Evolutionary conservation across 352 stramenopile genomes (phyloP).

Genomic region (Phytopythium boreale): DNA sequence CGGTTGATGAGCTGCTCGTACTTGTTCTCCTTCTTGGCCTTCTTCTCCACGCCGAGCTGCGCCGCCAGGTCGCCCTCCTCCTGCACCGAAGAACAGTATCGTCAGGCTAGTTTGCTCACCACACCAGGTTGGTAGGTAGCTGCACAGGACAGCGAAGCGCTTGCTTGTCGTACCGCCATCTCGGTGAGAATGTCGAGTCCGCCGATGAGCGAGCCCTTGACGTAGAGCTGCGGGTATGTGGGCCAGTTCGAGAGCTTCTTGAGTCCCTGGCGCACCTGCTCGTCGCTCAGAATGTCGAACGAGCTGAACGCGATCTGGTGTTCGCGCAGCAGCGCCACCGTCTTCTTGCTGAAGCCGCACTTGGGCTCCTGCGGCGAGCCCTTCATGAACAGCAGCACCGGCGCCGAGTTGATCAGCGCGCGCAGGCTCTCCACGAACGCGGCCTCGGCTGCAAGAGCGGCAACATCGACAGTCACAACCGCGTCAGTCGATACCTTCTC

Average conservation of each 20-base stretch:
- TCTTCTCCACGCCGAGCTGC: slow-evolving; percentile 89
- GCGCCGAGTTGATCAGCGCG: slow-evolving; percentile 81
- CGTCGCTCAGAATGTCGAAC: slow-evolving; percentile 94
- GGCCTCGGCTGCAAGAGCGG: slow-evolving; percentile 43
- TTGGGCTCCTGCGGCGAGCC: slow-evolving; percentile 86
- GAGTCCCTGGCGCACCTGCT: slow-evolving; percentile 93
- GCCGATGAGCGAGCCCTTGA: slow-evolving; percentile 92
- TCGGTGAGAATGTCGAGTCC: slow-evolving; percentile 96
- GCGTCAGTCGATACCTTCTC: neutral
- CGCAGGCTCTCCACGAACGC: slow-evolving; percentile 85
- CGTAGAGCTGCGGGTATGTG: slow-evolving; percentile 97
- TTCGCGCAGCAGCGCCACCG: slow-evolving; percentile 87
- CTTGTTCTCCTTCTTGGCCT: slow-evolving; percentile 82
- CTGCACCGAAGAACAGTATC: slow-evolving; percentile 5
- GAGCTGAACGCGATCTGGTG: slow-evolving; percentile 91
- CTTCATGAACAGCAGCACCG: slow-evolving; percentile 97
- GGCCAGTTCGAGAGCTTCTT: slow-evolving; percentile 97
- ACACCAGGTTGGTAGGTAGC: neutral
- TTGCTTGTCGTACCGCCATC: slow-evolving; percentile 52
- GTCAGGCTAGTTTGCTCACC: neutral
- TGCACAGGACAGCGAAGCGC: neutral
- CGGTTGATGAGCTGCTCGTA: slow-evolving; percentile 89
- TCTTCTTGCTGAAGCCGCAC: slow-evolving; percentile 95
- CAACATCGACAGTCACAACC: slow-evolving; percentile 2
- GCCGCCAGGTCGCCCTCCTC: slow-evolving; percentile 87